Conservation (phyloP, 345 rosid species). For the Crucihimalaya himalaica region DNA sequence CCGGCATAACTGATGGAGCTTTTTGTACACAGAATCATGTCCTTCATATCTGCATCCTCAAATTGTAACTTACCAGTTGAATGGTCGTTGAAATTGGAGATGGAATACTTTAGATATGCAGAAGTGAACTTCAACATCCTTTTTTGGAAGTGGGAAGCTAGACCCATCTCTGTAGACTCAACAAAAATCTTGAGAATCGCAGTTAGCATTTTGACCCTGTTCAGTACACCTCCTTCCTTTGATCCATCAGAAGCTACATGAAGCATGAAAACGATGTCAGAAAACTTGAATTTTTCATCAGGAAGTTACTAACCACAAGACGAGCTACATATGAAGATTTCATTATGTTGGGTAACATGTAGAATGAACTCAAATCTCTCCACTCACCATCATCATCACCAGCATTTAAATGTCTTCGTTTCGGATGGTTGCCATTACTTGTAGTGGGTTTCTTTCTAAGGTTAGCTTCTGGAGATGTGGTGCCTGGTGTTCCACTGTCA, state of each 20-base stretch:
- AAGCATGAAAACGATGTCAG: background rate
- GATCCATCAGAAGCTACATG: conserved; percentile 46
- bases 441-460: conserved; percentile 30
- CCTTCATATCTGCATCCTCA: conserved; percentile 58
- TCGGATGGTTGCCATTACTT: conserved; percentile 31
- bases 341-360: conserved; percentile 7
- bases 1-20: conserved; percentile 75
- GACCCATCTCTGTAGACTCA: conserved; percentile 61
- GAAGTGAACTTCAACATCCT: conserved; percentile 62
- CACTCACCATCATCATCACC: conserved; percentile 50
- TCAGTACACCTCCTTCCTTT: conserved; percentile 42
- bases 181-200: conserved; percentile 70
- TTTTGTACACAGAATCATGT: conserved; percentile 55
- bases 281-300: conserved; percentile 6
- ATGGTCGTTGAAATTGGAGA: conserved; percentile 47
- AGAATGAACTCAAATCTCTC: conserved; percentile 7
- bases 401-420: conserved; percentile 36
- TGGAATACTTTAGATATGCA: conserved; percentile 48
- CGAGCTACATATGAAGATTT: background rate
- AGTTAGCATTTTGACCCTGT: conserved; percentile 60
- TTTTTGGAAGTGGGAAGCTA: conserved; percentile 44
- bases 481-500: conserved; percentile 32
- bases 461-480: conserved; percentile 32
- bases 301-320: background rate
- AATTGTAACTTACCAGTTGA: conserved; percentile 44